A percentile compares a stretch with the other conserved stretches of the same genome.
phyloP scores from a whole-genome alignment of 768 basidiomycete genomes.

The Kwoniella dendrophila region DNA sequence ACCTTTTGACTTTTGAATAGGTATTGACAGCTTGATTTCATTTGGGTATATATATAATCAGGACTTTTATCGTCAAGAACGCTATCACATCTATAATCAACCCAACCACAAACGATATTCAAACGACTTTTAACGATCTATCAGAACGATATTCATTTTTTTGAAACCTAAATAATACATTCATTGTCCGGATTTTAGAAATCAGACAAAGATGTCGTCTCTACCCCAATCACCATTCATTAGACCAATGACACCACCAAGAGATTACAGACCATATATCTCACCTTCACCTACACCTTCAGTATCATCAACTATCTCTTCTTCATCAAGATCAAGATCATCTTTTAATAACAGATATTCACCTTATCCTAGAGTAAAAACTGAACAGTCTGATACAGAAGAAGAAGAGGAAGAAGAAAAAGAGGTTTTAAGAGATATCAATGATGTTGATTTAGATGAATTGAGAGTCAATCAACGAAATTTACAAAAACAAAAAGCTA shows the following conservation, averaged over 20 bases:
- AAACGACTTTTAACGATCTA: constrained; percentile 1
- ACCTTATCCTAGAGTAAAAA: constrained; percentile 6
- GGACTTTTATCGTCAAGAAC: too few species aligned
- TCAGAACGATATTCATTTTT: too few species aligned
- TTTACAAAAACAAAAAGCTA: not conserved
- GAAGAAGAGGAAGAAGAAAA: not conserved
- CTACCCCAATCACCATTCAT: not conserved
- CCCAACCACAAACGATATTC: not conserved
- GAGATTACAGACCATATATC: not conserved
- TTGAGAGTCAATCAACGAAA: constrained; percentile 1
- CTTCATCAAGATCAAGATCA: not conserved
- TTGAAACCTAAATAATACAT: too few species aligned
- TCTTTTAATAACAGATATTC: constrained; percentile 3
- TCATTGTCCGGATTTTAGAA: not conserved
- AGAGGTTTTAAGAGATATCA: constrained; percentile 3
- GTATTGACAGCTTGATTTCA: too few species aligned
- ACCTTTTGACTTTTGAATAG: not conserved
- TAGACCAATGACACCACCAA: not conserved
- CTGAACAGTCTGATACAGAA: too few species aligned
- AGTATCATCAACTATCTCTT: not conserved
- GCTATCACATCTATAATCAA: not conserved
- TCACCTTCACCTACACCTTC: constrained; percentile 9
- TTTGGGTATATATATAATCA: too few species aligned
- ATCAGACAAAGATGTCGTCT: not conserved
- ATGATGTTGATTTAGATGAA: not conserved